These are phyloP conservation scores for Podospora sp. DNA, from an alignment of 495 filamentous ascomycete genomes.

Conservation along the genomic window DNA sequence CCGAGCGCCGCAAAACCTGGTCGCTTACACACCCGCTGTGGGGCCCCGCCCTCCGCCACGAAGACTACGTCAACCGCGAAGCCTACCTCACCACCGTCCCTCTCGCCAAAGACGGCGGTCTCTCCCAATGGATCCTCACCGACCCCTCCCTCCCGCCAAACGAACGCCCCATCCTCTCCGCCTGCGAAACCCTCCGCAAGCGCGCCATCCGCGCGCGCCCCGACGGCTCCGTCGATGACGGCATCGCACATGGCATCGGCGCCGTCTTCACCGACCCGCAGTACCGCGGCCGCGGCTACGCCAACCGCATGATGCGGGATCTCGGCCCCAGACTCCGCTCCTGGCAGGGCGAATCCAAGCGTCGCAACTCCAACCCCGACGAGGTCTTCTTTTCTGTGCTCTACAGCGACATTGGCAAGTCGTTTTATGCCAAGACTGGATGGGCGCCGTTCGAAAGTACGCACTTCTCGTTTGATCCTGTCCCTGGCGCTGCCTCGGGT, in stretches of 20 bases:
- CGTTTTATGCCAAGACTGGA: conserved; percentile 81
- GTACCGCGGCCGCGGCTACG: conserved; percentile 77
- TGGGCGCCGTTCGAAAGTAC: conserved; percentile 75
- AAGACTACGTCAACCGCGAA: conserved; percentile 80
- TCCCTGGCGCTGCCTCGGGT: conserved; percentile 26
- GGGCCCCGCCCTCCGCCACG: conserved; percentile 65
- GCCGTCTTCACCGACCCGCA: conserved; percentile 81
- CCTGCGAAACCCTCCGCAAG: conserved; percentile 85
- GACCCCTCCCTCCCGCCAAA: conserved; percentile 49
- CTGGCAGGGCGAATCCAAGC: conserved; percentile 44
- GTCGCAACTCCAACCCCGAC: conserved; percentile 17
- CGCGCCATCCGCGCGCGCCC: conserved; percentile 52
- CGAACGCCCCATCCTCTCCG: conserved; percentile 68
- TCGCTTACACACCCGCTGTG: conserved; percentile 70
- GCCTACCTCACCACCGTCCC: conserved; percentile 65
- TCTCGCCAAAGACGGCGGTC: conserved; percentile 69
- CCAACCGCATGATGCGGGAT: conserved; percentile 61
- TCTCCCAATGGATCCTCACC: conserved; percentile 87
- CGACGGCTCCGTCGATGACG: conserved; percentile 55
- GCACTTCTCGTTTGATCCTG: conserved; percentile 65
- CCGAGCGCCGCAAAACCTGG: conserved; percentile 66
- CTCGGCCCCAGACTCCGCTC: conserved; percentile 39
- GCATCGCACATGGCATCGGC: conserved; percentile 76
- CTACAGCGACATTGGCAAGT: conserved; percentile 94
- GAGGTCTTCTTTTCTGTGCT: conserved; percentile 66